A percentile compares a stretch with the other conserved stretches of the same genome.
Evolutionary conservation across 202 grass and related monocot species (phyloP).

Genomic region (Eragrostis tef): DNA sequence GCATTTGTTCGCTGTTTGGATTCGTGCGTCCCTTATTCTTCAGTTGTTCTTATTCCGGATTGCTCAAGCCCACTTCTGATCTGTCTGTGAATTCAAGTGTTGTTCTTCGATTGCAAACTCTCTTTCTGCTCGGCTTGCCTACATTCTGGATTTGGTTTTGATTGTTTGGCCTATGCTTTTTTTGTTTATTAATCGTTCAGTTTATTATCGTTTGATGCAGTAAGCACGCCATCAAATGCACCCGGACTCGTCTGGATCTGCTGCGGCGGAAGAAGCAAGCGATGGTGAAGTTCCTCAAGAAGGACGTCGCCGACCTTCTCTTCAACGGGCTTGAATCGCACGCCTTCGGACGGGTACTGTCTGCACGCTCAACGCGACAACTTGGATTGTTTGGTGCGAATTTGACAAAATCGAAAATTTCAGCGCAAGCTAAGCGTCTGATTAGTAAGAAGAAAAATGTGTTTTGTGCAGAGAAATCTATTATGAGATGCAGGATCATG

Average conservation of each 20-base stretch:
- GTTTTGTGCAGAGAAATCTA: background rate
- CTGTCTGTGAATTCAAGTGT: background rate
- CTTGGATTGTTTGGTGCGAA: constrained; percentile 5
- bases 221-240: constrained; percentile 86
- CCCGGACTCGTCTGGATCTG: constrained; percentile 67
- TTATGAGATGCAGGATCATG: constrained; percentile 1
- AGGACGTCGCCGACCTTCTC: constrained; percentile 88
- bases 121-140: background rate
- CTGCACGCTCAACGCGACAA: background rate
- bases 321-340: constrained; percentile 57
- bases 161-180: background rate
- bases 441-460: background rate
- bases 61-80: background rate
- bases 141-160: constrained; percentile 34
- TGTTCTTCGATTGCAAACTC: background rate
- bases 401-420: background rate
- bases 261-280: constrained; percentile 89
- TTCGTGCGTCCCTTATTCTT: background rate
- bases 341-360: constrained; percentile 81
- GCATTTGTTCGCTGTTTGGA: background rate
- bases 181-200: background rate
- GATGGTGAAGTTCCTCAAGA: constrained; percentile 75
- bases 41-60: constrained; percentile 20
- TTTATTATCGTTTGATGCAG: constrained; percentile 41
- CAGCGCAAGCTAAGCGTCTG: background rate